These are phyloP conservation scores for Davidsoniella australis DNA, from an alignment of 2,329 filamentous ascomycete species.

Conservation along the genomic window DNA sequence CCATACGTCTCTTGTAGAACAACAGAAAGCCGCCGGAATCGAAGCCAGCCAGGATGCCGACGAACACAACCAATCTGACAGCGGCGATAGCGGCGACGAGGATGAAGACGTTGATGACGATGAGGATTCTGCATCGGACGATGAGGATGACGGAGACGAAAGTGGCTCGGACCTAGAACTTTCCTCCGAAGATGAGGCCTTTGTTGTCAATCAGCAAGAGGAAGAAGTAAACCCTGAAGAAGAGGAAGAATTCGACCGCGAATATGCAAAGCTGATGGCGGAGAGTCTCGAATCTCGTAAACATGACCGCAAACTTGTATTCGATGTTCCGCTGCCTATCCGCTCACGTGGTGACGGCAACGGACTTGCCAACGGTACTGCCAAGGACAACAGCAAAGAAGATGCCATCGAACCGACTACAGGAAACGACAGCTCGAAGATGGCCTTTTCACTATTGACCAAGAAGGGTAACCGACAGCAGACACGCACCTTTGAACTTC, in stretches of 20 bases:
- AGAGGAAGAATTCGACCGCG: constrained; percentile 93
- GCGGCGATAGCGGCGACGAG: constrained; percentile 48
- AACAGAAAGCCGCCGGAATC: constrained; percentile 63
- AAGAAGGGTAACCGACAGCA: constrained; percentile 94
- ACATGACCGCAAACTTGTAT: constrained; percentile 83
- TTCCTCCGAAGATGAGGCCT: constrained; percentile 62
- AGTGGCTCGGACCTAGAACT: constrained; percentile 21
- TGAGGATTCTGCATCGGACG: constrained; percentile 36
- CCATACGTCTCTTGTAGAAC: constrained; percentile 72
- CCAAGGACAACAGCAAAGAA: neutral
- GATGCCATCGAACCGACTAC: neutral
- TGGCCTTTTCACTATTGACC: constrained; percentile 92
- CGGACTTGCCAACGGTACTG: neutral
- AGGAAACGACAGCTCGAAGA: constrained; percentile 32
- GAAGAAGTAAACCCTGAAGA: constrained; percentile 83
- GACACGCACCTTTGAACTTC: constrained; percentile 80
- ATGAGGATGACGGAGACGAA: constrained; percentile 43
- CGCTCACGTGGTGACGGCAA: constrained; percentile 33
- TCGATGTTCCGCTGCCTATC: constrained; percentile 95
- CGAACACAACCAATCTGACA: constrained; percentile 64
- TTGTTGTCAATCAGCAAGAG: constrained; percentile 80
- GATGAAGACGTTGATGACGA: constrained; percentile 41
- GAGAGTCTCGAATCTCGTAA: constrained; percentile 92
- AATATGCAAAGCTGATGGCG: constrained; percentile 96
- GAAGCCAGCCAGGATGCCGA: constrained; percentile 57